Evolutionary conservation across 495 filamentous ascomycete genomes (phyloP), one percentile per base, ranked within the genome.

Genomic region (Hypoxylon lienhwacheense): DNA sequence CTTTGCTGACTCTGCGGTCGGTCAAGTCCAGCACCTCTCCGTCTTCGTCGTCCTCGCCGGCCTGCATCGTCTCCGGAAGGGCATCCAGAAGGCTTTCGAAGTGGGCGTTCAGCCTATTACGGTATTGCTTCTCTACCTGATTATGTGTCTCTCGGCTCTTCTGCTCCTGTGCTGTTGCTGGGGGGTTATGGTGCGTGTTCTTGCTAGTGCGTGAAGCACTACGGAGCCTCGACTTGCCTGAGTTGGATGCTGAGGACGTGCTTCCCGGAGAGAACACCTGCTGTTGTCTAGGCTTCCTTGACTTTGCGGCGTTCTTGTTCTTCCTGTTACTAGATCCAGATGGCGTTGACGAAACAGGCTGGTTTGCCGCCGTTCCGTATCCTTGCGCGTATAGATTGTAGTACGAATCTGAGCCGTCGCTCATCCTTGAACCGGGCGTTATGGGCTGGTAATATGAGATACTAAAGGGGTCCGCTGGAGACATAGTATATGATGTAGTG

Each of bases 61-160:
- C 58, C 29, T 63, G 61, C 59, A 72, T 59, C 5, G 53, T 62
- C n/a, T 73, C 67, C 0, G 75, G 75, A 1, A 78, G 67, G 0
- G 66, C 64, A 17, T 67, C 62, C 11, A 78, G 61, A 16, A 78
- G 65, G 25, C 53, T 71, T 44, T 78, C 73, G 54, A 75, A 78
- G 54, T 76, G 69, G 2, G 63, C 55, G 39, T 78, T 78, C 11
- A 78, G 69, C 14, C 74, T 42, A 52, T 71, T 73, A n/a, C 75
- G 72, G 55, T 78, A 78, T 52, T 77, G 67, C 52, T 76, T 76
- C 64, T 78, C 75, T 4, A 76, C 73, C 19, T 73, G 59, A 51
- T 78, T 77, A 36, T 77, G 75, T 7, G 72, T 71, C 48, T 71
- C 66, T 24, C 73, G 67, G 40, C 60, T 69, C 47, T 69, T 71